Evolutionary conservation across 176 grass and related monocot species (phyloP).

Genomic region (Lolium multiflorum): DNA sequence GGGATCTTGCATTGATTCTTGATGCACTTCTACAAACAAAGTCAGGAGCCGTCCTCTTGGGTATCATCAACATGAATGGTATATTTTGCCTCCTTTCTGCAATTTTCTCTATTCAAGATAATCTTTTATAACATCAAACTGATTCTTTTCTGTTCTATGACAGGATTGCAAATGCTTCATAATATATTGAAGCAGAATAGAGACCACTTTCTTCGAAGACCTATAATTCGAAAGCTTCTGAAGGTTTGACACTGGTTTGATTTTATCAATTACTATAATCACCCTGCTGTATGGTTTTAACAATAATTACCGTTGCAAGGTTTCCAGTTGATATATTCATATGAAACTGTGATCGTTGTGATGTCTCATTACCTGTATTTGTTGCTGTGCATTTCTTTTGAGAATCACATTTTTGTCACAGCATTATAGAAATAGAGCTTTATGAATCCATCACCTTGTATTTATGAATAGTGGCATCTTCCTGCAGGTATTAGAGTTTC

Average conservation of each 20-base stretch:
- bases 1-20: constrained; percentile 95
- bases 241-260: constrained; percentile 61
- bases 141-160: constrained; percentile 33
- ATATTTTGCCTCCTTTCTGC: constrained; percentile 40
- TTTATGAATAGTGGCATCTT: constrained; percentile 25
- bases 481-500: constrained; percentile 83
- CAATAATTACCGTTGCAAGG: not conserved
- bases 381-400: not conserved
- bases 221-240: constrained; percentile 91
- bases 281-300: constrained; percentile 29
- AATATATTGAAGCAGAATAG: constrained; percentile 94
- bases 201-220: constrained; percentile 67
- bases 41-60: constrained; percentile 71
- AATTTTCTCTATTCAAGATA: constrained; percentile 29
- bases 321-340: constrained; percentile 32
- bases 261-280: constrained; percentile 17
- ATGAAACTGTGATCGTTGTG: constrained; percentile 5
- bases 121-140: constrained; percentile 23
- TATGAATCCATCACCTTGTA: not conserved
- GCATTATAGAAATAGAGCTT: not conserved
- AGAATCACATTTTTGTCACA: constrained; percentile 4
- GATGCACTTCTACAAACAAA: constrained; percentile 96
- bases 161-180: constrained; percentile 97
- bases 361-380: not conserved
- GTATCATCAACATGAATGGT: constrained; percentile 95